Conservation (phyloP, 306 rosid genomes). For the Vigna trinervia region DNA sequence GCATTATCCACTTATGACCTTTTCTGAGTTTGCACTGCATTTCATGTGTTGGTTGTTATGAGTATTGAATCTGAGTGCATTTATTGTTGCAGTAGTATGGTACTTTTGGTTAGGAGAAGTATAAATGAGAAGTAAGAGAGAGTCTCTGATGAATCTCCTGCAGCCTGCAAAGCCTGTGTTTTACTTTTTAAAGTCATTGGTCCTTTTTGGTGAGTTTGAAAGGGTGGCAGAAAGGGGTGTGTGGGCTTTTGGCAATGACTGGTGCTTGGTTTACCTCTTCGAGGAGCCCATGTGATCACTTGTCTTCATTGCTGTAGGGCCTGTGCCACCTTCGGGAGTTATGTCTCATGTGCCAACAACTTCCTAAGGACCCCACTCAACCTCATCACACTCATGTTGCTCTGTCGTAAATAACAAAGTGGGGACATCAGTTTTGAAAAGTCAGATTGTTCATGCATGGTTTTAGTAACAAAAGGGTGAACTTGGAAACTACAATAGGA, state of each 20-base stretch:
- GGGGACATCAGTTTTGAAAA: background rate
- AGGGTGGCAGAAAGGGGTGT: constrained; percentile 17
- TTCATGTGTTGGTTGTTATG: constrained; percentile 18
- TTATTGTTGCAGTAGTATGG: background rate
- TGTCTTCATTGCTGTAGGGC: constrained; percentile 25
- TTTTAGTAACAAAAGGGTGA: background rate
- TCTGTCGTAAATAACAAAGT: constrained; percentile 21
- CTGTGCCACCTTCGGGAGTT: constrained; percentile 7
- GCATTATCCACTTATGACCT: background rate
- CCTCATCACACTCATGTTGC: background rate
- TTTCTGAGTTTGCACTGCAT: constrained; percentile 4
- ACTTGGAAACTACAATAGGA: no score
- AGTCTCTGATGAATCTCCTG: constrained; percentile 1
- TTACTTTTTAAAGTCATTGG: background rate
- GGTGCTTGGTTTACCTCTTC: background rate
- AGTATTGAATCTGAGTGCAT: constrained; percentile 22
- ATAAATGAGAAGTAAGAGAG: background rate
- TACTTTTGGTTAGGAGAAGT: constrained; percentile 22
- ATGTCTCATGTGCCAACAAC: constrained; percentile 34
- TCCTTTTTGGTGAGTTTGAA: constrained; percentile 30
- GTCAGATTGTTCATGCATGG: background rate
- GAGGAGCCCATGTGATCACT: constrained; percentile 34
- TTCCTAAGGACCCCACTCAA: constrained; percentile 38
- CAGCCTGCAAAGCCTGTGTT: constrained; percentile 1
- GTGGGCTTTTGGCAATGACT: constrained; percentile 5